Evolutionary conservation across 78 protist genomes (phyloP).

Genomic region (Pelomyxa schiedti): DNA sequence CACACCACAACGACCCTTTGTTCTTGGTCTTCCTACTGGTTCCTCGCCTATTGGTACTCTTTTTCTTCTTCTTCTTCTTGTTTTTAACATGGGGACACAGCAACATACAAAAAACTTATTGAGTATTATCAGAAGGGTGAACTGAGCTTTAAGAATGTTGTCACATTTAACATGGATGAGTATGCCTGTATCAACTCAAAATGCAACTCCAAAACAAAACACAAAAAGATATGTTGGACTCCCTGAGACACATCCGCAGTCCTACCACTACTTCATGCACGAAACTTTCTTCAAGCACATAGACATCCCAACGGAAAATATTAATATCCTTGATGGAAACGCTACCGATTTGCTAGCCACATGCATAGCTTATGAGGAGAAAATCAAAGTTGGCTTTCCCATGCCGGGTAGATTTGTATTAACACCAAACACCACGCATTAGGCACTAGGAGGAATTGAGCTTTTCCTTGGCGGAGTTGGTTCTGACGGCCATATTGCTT

Average conservation of each 20-base stretch:
- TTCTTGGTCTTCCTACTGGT: constrained; percentile 73
- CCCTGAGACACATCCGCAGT: constrained; percentile 52
- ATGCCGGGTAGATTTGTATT: too few relatives aligned
- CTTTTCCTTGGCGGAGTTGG: constrained; percentile 80
- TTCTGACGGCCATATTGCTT: constrained; percentile 85
- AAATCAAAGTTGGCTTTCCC: constrained; percentile 14
- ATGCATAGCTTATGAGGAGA: constrained; percentile 48
- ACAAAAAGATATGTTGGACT: not conserved
- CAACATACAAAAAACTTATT: constrained; percentile 50
- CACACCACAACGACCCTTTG: constrained; percentile 27
- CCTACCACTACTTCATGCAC: constrained; percentile 79
- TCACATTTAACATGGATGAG: constrained; percentile 86
- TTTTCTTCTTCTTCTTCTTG: not conserved
- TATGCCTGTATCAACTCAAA: constrained; percentile 39
- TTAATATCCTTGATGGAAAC: constrained; percentile 63
- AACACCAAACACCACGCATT: too few relatives aligned
- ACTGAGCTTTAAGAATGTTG: constrained; percentile 54
- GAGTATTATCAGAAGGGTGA: constrained; percentile 31
- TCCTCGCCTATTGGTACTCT: constrained; percentile 54
- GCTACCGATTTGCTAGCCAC: constrained; percentile 37
- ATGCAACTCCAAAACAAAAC: not conserved
- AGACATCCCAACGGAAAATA: constrained; percentile 59
- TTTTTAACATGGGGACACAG: constrained; percentile 33
- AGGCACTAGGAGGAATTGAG: constrained; percentile 84
- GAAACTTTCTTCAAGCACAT: constrained; percentile 63